Conservation (phyloP, 352 stramenopile genomes). For the Globisporangium abappressorium region DNA sequence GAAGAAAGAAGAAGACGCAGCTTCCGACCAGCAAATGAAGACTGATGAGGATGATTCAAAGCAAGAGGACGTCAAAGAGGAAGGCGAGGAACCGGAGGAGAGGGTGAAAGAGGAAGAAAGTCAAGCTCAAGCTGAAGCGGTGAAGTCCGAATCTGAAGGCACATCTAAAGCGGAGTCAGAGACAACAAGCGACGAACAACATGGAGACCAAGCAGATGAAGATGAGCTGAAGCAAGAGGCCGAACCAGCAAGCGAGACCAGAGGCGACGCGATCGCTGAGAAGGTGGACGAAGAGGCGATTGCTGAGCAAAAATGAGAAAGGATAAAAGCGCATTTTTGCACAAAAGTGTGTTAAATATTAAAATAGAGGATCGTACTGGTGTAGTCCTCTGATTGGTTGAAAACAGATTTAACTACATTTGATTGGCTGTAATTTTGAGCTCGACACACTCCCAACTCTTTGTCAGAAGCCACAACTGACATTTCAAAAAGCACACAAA, state of each 20-base stretch:
- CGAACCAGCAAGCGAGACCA: background rate
- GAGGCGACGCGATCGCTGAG: background rate
- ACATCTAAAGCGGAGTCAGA: background rate
- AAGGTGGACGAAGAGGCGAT: background rate
- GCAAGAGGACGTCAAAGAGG: background rate
- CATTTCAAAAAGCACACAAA: background rate
- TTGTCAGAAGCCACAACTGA: background rate
- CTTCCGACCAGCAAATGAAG: background rate
- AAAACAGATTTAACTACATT: background rate
- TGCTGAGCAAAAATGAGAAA: background rate
- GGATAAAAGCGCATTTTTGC: background rate
- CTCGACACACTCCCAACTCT: background rate
- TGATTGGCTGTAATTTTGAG: background rate
- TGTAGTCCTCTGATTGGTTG: background rate
- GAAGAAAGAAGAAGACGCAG: background rate
- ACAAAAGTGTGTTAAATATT: background rate
- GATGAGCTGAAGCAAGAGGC: background rate
- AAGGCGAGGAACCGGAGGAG: slow-evolving; percentile 3
- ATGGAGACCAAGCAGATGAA: background rate
- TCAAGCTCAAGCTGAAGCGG: background rate
- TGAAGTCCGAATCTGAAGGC: background rate
- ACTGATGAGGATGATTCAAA: background rate
- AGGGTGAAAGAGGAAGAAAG: background rate
- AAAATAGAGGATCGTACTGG: background rate
- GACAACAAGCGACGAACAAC: background rate